Evolutionary conservation across 2,329 filamentous ascomycete genomes (phyloP).

Genomic region (Trichoderma oligosporum): DNA sequence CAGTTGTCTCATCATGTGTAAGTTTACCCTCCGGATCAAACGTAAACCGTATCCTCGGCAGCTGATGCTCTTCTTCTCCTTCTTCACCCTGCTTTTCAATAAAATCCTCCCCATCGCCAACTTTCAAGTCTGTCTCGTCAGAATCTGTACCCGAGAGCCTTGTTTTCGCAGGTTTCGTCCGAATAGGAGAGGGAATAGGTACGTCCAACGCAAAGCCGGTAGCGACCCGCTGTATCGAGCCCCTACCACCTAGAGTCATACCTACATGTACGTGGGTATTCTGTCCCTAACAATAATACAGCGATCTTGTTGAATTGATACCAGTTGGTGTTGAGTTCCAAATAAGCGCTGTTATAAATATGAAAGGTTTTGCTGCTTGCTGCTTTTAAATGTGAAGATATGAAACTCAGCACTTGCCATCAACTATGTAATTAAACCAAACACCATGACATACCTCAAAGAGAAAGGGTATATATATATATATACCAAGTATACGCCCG

Average conservation of each 20-base stretch:
- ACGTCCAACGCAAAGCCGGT: constrained; percentile 13
- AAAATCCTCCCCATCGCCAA: background rate
- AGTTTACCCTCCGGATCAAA: constrained; percentile 35
- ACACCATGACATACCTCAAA: too few species aligned
- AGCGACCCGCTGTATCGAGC: constrained; percentile 13
- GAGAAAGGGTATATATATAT: too few species aligned
- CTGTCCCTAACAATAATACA: constrained; percentile 4
- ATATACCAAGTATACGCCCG: too few species aligned
- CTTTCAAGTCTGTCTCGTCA: constrained; percentile 19
- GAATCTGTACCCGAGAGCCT: constrained; percentile 15
- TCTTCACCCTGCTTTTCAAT: background rate
- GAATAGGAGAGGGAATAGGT: constrained; percentile 12
- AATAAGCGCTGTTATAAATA: too few species aligned
- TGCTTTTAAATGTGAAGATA: too few species aligned
- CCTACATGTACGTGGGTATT: too few species aligned
- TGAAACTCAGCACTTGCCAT: background rate
- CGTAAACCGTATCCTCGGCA: constrained; percentile 28
- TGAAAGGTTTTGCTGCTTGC: too few species aligned
- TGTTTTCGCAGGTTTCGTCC: constrained; percentile 7
- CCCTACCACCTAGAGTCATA: constrained; percentile 24
- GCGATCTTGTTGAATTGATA: too few species aligned
- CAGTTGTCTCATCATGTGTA: constrained; percentile 50
- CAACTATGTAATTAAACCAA: too few species aligned
- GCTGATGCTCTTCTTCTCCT: background rate
- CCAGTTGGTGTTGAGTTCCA: background rate